These are phyloP conservation scores for Ascochyta viciae-villosae DNA, from an alignment of 2,329 filamentous ascomycete genomes.

Conservation along the genomic window DNA sequence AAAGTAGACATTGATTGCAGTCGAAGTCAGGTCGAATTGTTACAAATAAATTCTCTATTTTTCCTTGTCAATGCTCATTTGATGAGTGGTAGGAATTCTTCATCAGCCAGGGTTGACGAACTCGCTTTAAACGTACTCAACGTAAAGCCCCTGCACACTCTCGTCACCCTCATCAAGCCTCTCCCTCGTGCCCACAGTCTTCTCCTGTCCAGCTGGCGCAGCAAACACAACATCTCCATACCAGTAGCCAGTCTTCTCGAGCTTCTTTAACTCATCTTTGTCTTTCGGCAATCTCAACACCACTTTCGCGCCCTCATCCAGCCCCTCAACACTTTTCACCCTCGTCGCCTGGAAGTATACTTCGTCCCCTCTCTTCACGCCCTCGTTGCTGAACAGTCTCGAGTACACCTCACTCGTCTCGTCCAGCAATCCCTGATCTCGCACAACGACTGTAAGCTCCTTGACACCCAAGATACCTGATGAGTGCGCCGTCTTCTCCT, in stretches of 20 bases:
- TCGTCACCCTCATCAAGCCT: conserved; percentile 23
- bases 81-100: no score
- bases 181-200: conserved; percentile 14
- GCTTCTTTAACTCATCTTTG: conserved; percentile 24
- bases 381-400: conserved; percentile 24
- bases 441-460: conserved; percentile 36
- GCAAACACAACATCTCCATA: conserved; percentile 38
- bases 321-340: conserved; percentile 22
- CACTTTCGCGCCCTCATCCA: conserved; percentile 26
- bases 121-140: conserved; percentile 27
- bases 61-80: no score
- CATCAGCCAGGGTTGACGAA: no score
- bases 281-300: conserved; percentile 29
- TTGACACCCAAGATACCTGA: conserved; percentile 58
- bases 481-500: conserved; percentile 56
- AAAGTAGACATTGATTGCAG: no score
- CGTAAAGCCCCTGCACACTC: conserved; percentile 33
- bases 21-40: no score
- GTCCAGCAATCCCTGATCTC: conserved; percentile 20
- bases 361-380: conserved; percentile 4
- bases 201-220: conserved; percentile 16
- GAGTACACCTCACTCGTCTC: conserved; percentile 23
- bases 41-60: no score
- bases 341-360: conserved; percentile 22
- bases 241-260: conserved; percentile 29